Evolutionary conservation across 1,284 basidiomycete species (phyloP).

Genomic region (Irpex sp.): DNA sequence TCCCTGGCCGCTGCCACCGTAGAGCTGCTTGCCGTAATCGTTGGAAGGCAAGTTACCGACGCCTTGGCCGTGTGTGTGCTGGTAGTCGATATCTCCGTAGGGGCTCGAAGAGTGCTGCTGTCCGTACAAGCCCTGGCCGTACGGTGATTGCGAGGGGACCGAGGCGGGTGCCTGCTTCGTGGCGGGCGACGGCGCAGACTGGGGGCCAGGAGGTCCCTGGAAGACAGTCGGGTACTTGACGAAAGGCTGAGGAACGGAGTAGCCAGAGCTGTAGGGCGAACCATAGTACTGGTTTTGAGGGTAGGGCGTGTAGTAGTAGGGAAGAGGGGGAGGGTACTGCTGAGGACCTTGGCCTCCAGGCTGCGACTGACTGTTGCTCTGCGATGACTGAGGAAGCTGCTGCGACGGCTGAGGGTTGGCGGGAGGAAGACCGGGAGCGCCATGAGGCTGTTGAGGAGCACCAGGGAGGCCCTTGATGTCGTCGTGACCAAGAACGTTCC

Average conservation of each 20-base stretch:
- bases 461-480: constrained; percentile 65
- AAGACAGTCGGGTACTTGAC: constrained; percentile 76
- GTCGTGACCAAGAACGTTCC: constrained; percentile 62
- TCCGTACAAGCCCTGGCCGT: constrained; percentile 59
- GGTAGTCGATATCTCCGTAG: constrained; percentile 65
- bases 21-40: constrained; percentile 65
- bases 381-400: constrained; percentile 43
- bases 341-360: constrained; percentile 59
- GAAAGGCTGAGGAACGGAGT: constrained; percentile 64
- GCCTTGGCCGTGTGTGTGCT: constrained; percentile 47
- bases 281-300: constrained; percentile 74
- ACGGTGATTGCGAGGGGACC: constrained; percentile 58
- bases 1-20: constrained; percentile 49
- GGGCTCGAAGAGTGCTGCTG: constrained; percentile 52
- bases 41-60: constrained; percentile 47
- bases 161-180: constrained; percentile 56
- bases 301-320: constrained; percentile 62
- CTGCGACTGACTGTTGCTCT: constrained; percentile 47
- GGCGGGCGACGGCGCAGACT: constrained; percentile 57
- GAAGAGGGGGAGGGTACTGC: constrained; percentile 58
- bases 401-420: constrained; percentile 49
- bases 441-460: constrained; percentile 48
- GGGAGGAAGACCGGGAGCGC: constrained; percentile 47
- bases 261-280: constrained; percentile 65
- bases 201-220: constrained; percentile 64